Percentiles rank a stretch among this genome's conserved stretches.
These are phyloP conservation scores for Penicillium roqueforti DNA, from an alignment of 495 filamentous ascomycete species.

Conservation along the genomic window DNA sequence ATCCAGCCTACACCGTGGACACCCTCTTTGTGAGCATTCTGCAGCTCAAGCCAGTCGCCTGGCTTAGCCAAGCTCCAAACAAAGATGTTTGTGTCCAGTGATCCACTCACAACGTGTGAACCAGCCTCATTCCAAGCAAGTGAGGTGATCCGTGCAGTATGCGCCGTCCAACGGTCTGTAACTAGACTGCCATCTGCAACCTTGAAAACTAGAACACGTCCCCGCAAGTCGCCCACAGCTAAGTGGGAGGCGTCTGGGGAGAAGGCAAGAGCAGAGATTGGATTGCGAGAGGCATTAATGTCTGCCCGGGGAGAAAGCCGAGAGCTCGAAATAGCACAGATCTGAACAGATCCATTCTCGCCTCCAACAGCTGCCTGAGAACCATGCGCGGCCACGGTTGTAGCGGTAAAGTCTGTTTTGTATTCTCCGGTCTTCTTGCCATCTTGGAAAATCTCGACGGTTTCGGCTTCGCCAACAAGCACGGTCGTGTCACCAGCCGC, in stretches of 20 bases:
- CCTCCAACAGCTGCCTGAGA: slow-evolving; percentile 69
- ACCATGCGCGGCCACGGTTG: slow-evolving; percentile 63
- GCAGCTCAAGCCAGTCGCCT: slow-evolving; percentile 69
- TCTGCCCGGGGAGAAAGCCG: slow-evolving; percentile 42
- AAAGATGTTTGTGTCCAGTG: slow-evolving; percentile 83
- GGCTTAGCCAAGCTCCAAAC: slow-evolving; percentile 87
- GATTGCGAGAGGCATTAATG: slow-evolving; percentile 40
- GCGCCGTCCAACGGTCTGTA: slow-evolving; percentile 78
- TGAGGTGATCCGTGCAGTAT: slow-evolving; percentile 79
- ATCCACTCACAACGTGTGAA: slow-evolving; percentile 76
- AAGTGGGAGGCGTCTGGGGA: slow-evolving; percentile 67
- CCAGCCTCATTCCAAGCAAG: slow-evolving; percentile 77
- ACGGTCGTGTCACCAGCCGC: slow-evolving; percentile 42
- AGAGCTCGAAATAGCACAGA: slow-evolving; percentile 59
- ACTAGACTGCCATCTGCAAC: slow-evolving; percentile 41
- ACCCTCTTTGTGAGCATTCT: slow-evolving; percentile 91
- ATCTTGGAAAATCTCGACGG: slow-evolving; percentile 62
- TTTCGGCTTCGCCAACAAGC: slow-evolving; percentile 61
- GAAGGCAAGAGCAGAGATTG: slow-evolving; percentile 63
- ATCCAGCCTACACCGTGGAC: slow-evolving; percentile 87
- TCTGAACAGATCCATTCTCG: slow-evolving; percentile 64
- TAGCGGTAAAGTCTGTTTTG: slow-evolving; percentile 63
- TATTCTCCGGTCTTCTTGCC: slow-evolving; percentile 53
- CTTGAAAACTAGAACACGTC: slow-evolving; percentile 78
- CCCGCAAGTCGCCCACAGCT: slow-evolving; percentile 76